Base-by-base conservation (phyloP, 2,329 filamentous ascomycete genomes). In the Penicillium verrucosum region DNA sequence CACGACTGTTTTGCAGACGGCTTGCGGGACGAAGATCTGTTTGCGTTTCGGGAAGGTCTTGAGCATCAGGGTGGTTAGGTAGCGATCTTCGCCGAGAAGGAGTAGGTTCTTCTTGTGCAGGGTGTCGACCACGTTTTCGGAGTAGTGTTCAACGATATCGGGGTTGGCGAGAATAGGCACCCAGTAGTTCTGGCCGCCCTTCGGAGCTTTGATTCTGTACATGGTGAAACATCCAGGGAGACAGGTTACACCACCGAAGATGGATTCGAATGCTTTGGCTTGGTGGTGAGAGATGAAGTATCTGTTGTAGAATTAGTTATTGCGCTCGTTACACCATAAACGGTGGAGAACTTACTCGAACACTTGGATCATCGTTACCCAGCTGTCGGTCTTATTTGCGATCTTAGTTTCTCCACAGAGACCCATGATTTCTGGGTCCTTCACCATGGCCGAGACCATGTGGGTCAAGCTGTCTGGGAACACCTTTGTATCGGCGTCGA, bases 151-250 rank as follows among this genome's bases (percentile, higher is more conserved):
- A 45, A 99, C 95, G 42, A 99, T 90, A 70, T 99, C 95, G 3
- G 95, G 95, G 74, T 99, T 99, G 66, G 94, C 94, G 62, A 99
- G 84, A 69, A 99, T 97, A 8, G 94, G 94, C 25, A 99, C 94
- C 94, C 94, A 99, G 79, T 97, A 99, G 80, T 99, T 97, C 74
- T 97, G 92, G 27, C 89, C 93, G 63, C 94, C 94, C 79, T 99
- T 99, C 59, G 94, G 95, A 30, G 94, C 90, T 78, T 99, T 99
- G 84, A 99, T 97, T 70, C 94, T 90, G 80, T 99, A 99, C 95
- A 99, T 99, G 82, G 92, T 97, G 86, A 99, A 99, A 81, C 94
- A 99, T 63, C 94, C 94, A 16, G 94, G 94, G 66, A 99, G 82
- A 82, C 94, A 99, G 62, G 94, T 99, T 59, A 99, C 94, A 89